Percentiles rank a stretch among this genome's conserved stretches.
Conservation (phyloP, 2,329 filamentous ascomycete genomes). For the Botrytis paeoniae region DNA sequence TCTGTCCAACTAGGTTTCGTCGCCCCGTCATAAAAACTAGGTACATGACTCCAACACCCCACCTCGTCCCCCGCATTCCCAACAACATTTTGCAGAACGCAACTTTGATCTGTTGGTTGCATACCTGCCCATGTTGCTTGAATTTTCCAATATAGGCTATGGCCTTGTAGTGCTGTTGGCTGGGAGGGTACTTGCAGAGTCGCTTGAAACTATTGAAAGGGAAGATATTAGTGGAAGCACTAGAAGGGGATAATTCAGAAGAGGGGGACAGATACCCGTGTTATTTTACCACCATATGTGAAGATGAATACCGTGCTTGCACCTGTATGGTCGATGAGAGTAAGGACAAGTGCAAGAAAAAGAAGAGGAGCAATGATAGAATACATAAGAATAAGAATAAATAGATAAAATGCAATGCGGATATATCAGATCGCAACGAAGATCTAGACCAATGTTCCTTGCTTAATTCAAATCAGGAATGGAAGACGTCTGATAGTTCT, state of each 20-base stretch:
- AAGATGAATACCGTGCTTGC: slow-evolving; percentile 7
- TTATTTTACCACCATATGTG: slow-evolving; percentile 7
- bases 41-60: slow-evolving; percentile 9
- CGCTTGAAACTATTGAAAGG: background rate
- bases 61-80: slow-evolving; percentile 1
- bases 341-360: background rate
- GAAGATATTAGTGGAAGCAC: background rate
- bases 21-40: slow-evolving; percentile 14
- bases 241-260: background rate
- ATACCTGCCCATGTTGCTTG: slow-evolving; percentile 9
- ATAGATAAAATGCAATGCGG: background rate
- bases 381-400: background rate
- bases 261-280: background rate
- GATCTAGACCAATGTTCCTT: background rate
- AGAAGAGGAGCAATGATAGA: background rate
- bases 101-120: slow-evolving; percentile 25
- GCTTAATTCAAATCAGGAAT: background rate
- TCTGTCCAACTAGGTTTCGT: slow-evolving; percentile 4
- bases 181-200: background rate
- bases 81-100: slow-evolving; percentile 17
- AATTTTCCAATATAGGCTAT: background rate
- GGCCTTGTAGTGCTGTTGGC: slow-evolving; percentile 5
- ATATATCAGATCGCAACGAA: background rate
- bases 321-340: background rate
- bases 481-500: background rate